These are phyloP conservation scores for Fusarium sp. DNA, from an alignment of 2,329 filamentous ascomycete species.

Conservation along the genomic window DNA sequence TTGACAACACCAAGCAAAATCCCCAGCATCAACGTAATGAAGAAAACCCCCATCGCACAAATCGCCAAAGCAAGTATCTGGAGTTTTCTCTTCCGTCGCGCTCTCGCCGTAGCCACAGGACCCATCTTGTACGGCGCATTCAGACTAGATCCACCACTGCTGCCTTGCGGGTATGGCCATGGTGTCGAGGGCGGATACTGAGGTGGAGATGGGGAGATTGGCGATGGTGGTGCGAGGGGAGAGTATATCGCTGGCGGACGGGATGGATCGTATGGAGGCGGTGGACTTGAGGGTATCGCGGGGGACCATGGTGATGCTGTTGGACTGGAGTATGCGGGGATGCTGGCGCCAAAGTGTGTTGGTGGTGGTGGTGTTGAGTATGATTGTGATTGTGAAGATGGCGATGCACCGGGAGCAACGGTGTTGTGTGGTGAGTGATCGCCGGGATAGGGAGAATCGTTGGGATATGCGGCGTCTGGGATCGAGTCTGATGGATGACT, in stretches of 20 bases:
- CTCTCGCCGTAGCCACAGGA: conserved; percentile 41
- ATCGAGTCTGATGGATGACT: conserved; percentile 49
- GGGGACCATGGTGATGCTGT: conserved; percentile 32
- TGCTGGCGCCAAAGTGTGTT: conserved; percentile 13
- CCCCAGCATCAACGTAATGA: conserved; percentile 45
- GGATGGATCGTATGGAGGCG: conserved; percentile 47
- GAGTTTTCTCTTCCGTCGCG: conserved; percentile 37
- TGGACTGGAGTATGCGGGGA: conserved; percentile 30
- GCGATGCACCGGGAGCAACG: conserved; percentile 9
- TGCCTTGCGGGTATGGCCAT: conserved; percentile 38
- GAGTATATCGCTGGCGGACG: conserved; percentile 46
- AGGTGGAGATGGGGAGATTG: conserved; percentile 23
- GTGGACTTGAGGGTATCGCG: conserved; percentile 41
- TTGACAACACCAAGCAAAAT: conserved; percentile 46
- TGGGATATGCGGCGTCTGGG: conserved; percentile 49
- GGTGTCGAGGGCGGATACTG: conserved; percentile 36
- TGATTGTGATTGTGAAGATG: conserved; percentile 20
- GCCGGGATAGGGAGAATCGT: conserved; percentile 47
- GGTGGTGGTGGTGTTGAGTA: conserved; percentile 31
- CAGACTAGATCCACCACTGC: conserved; percentile 30
- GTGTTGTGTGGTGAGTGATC: conserved; percentile 22
- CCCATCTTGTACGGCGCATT: conserved; percentile 40
- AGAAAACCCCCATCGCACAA: conserved; percentile 41
- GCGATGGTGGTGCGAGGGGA: conserved; percentile 30
- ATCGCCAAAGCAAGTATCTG: conserved; percentile 41